phyloP scores from a whole-genome alignment of 108 stramenopile species.

The Conticribra weissflogii region DNA sequence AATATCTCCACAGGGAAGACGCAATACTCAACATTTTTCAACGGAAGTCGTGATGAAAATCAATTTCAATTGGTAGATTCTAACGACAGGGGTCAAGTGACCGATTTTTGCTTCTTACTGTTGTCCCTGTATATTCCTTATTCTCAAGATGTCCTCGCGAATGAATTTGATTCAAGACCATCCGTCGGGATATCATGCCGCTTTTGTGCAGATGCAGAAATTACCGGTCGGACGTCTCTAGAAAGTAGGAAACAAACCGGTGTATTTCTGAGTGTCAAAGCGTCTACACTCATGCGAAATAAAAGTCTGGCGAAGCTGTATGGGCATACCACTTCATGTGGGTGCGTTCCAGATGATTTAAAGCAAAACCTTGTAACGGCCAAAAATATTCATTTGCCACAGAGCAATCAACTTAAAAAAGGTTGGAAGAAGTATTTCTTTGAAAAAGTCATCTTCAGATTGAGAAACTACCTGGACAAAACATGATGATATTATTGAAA shows the following conservation, averaged over 20 bases:
- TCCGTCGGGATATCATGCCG: slow-evolving; percentile 23
- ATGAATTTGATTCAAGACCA: too few relatives aligned
- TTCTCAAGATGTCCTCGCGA: slow-evolving; percentile 1
- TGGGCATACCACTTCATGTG: slow-evolving; percentile 16
- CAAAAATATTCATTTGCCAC: slow-evolving; percentile 30
- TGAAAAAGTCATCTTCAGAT: slow-evolving; percentile 14
- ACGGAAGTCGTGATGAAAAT: slow-evolving; percentile 16
- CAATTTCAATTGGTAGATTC: not conserved
- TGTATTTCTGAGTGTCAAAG: slow-evolving; percentile 24
- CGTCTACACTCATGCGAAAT: slow-evolving; percentile 25
- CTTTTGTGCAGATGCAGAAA: slow-evolving; percentile 29
- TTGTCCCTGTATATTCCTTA: slow-evolving; percentile 31
- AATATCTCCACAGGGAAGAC: slow-evolving; percentile 1
- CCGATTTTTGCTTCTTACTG: slow-evolving; percentile 24
- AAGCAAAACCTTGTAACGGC: slow-evolving; percentile 14
- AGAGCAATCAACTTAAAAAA: slow-evolving; percentile 23
- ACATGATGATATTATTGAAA: too few relatives aligned
- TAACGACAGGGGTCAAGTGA: slow-evolving; percentile 20
- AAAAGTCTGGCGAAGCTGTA: slow-evolving; percentile 32
- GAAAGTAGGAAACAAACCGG: slow-evolving; percentile 20
- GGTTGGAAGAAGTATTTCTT: slow-evolving; percentile 46
- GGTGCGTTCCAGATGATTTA: slow-evolving; percentile 19
- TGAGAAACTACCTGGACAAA: too few relatives aligned
- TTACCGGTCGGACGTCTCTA: too few relatives aligned
- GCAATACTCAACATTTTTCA: slow-evolving; percentile 2